Evolutionary conservation across 2,329 filamentous ascomycete genomes (phyloP), one percentile per base, ranked within the genome.

Genomic region (Sporothrix inflata): DNA sequence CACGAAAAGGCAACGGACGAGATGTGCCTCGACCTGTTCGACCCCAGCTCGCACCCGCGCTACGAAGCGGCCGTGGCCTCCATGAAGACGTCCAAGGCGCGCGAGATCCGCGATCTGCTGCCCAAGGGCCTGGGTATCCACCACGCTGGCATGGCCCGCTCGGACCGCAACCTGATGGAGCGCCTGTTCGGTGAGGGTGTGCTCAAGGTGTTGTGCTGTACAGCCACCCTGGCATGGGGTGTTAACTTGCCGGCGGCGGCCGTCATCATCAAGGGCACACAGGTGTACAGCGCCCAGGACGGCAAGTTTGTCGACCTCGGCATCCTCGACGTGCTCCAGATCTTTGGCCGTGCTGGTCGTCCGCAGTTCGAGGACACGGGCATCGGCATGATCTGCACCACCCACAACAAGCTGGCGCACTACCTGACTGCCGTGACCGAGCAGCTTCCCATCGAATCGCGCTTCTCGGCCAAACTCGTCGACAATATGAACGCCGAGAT

Each of bases 401-500:
- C 94, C 0, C 92, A 94, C n/a, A 94, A 98, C 80, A 97, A 94
- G 79, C 85, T 99, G 9, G 84, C 91, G 40, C 95, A 99, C 80
- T 99, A 99, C 79, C 85, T 98, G 61, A 91, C 91, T 53, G 94
- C 96, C 1, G 93, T 99, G 2, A 99, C 96, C 11, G 93, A 97
- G 75, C 96, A 99, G 79, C 91, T 97, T 75, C 96, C 97, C 0
- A 99, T 99, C 74, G 96, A 99, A 78, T 98, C 95, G n/a, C 92
- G 91, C 73, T 98, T 99, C 79, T 98, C 94, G 1, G 88, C 92
- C 42, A 97, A 97, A 81, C 85, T 99, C 12, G 94, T 99, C 1
- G 96, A 99, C 80, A 99, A 99, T 76, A 83, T 99, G 73, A 99
- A 99, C 76, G 96, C 96, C 0, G 96, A 99, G 79, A 94, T 99